Evolutionary conservation across 2,329 filamentous ascomycete species (phyloP), one percentile per base, ranked within the genome.

Genomic region (Penicillium hordei): DNA sequence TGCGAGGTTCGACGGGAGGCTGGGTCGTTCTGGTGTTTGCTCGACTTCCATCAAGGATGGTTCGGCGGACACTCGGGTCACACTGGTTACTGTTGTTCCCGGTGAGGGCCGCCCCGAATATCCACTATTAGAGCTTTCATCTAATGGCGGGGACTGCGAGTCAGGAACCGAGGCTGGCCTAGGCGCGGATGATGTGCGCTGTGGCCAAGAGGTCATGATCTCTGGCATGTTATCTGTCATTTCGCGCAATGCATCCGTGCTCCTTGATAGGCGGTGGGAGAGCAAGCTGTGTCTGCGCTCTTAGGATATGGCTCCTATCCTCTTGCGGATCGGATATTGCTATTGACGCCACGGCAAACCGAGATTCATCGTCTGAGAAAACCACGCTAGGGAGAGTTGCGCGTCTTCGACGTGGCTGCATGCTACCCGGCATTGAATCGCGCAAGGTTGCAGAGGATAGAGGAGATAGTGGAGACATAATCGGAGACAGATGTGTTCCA

Each of bases 311-410:
- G 5, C 57, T 27, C 36, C 60, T 58, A 5, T 67, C 64, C n/a
- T 67, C 65, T 25, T 66, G 63, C 12, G 64, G 63, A 25, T 66
- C 65, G 3, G 69, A 65, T 25, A 68, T 50, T 3, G 70, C 55
- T 15, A 61, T 62, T 1, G 63, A 67, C 3, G 68, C 65, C 4
- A 70, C 62, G n/a, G 63, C 66, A 52, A 65, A 69, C 27, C 70
- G 70, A 6, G 69, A 71, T 48, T 75, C 76, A 9, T 76, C 71
- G 15, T 78, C 73, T 6, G 75, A 76, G 36, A 79, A 70, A 12
- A 79, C 68, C 39, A 79, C 61, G 57, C 77, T 79, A 1, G 78
- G 78, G 17, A 79, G 67, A 1, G 78, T 79, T 8, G 76, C 77
- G 44, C 78, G 72, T 59, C 78, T 69, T 39, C 69, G 70, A 25